Evolutionary conservation across 2,329 filamentous ascomycete species (phyloP).

Genomic region (Colletotrichum tropicicola): DNA sequence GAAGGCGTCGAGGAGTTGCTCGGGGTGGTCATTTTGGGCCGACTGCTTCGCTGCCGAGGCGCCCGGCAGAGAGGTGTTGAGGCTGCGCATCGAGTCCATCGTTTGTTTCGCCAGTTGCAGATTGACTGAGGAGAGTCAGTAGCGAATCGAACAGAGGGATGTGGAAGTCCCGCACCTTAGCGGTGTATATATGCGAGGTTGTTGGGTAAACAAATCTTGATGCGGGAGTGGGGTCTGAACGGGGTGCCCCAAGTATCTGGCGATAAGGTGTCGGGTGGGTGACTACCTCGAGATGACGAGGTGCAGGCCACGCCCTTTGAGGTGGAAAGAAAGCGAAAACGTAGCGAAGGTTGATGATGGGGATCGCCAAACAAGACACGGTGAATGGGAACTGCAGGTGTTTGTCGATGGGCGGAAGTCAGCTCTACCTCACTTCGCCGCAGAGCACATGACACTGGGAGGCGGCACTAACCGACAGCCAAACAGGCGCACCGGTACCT

Average conservation of each 20-base stretch:
- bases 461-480: slow-evolving; percentile 12
- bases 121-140: slow-evolving; percentile 8
- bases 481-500: not conserved
- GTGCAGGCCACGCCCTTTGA: not conserved
- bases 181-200: slow-evolving; percentile 15
- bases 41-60: slow-evolving; percentile 35
- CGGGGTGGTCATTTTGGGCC: slow-evolving; percentile 53
- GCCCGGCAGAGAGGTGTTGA: slow-evolving; percentile 35
- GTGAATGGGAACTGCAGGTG: slow-evolving; percentile 8
- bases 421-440: slow-evolving; percentile 4
- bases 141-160: not conserved
- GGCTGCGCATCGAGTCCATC: slow-evolving; percentile 45
- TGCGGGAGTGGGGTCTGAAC: slow-evolving; percentile 20
- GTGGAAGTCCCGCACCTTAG: slow-evolving; percentile 24
- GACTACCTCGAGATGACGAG: not conserved
- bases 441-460: slow-evolving; percentile 29
- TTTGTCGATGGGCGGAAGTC: not conserved
- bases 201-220: slow-evolving; percentile 30
- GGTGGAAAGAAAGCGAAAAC: not conserved
- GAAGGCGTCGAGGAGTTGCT: slow-evolving; percentile 86
- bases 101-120: slow-evolving; percentile 1
- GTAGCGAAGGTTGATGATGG: not conserved
- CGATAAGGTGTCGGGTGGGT: slow-evolving; percentile 12
- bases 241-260: slow-evolving; percentile 16
- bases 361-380: not conserved